A percentile compares a stretch with the other conserved stretches of the same genome.
Conservation (phyloP, 371 early-diverging fungal species). For the Parasitella parasitica region DNA sequence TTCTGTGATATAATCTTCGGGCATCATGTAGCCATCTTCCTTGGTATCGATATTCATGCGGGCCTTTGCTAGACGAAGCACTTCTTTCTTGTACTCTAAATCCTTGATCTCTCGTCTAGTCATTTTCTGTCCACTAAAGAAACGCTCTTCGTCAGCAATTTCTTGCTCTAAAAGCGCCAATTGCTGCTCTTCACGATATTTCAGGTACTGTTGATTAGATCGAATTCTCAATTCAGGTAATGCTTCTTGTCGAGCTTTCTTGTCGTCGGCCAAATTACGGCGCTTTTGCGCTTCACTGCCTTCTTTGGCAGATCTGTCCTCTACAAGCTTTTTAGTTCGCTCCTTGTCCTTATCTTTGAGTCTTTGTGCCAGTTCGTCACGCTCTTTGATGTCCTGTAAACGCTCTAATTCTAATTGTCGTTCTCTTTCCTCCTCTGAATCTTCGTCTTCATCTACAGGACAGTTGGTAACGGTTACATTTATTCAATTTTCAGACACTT, state of each 20-base stretch:
- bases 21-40: conserved; percentile 89
- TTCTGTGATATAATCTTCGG: conserved; percentile 91
- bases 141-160: conserved; percentile 84
- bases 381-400: conserved; percentile 71
- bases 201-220: conserved; percentile 90
- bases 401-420: conserved; percentile 48
- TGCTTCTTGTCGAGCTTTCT: conserved; percentile 59
- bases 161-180: conserved; percentile 74
- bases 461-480: neutral
- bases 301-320: conserved; percentile 78
- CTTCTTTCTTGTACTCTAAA: conserved; percentile 80
- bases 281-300: conserved; percentile 72
- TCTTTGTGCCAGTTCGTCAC: conserved; percentile 88
- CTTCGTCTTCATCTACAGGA: conserved; percentile 14
- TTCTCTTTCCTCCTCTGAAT: conserved; percentile 48
- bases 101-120: conserved; percentile 77
- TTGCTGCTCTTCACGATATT: conserved; percentile 82
- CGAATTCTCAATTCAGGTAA: conserved; percentile 78
- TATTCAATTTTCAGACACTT: neutral
- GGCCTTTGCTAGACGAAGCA: conserved; percentile 82
- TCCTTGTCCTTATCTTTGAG: conserved; percentile 83
- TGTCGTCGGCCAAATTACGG: conserved; percentile 81
- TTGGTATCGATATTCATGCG: conserved; percentile 76
- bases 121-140: conserved; percentile 77
- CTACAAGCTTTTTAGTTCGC: conserved; percentile 75